phyloP scores from a whole-genome alignment of 2,329 filamentous ascomycete species.

The Camillea tinctor region DNA sequence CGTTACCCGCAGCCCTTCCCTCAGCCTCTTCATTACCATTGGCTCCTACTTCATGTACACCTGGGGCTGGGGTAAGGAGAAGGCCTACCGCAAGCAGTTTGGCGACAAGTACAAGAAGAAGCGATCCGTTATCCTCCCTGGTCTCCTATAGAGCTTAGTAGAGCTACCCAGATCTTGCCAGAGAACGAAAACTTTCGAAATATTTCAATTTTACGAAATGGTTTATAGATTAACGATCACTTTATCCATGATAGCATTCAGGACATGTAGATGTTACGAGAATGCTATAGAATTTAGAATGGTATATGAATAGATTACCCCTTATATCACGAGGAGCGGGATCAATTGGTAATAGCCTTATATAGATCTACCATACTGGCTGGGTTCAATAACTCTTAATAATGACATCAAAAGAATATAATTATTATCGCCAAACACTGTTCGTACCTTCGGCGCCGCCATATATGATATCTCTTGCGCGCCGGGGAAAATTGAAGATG shows the following conservation, averaged over 20 bases:
- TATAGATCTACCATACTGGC: not conserved
- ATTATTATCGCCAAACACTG: not conserved
- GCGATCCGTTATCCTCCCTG: constrained; percentile 78
- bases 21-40: constrained; percentile 71
- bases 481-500: not conserved
- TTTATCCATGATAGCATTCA: not conserved
- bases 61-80: constrained; percentile 93
- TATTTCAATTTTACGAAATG: not conserved
- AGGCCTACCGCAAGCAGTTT: constrained; percentile 84
- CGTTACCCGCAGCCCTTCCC: constrained; percentile 75
- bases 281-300: not conserved
- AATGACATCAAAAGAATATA: not conserved
- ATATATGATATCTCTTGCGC: not conserved
- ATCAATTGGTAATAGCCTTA: not conserved
- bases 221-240: not conserved
- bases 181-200: not conserved
- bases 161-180: not conserved
- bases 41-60: constrained; percentile 76
- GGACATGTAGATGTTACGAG: not conserved
- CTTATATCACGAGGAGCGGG: not conserved
- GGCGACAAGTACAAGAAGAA: constrained; percentile 95
- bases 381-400: not conserved
- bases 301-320: not conserved
- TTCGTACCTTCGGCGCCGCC: too few relatives aligned
- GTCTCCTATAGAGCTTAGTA: constrained; percentile 57